phyloP scores from a whole-genome alignment of 768 basidiomycete species.

The Strobilomyces echinocephalus region DNA sequence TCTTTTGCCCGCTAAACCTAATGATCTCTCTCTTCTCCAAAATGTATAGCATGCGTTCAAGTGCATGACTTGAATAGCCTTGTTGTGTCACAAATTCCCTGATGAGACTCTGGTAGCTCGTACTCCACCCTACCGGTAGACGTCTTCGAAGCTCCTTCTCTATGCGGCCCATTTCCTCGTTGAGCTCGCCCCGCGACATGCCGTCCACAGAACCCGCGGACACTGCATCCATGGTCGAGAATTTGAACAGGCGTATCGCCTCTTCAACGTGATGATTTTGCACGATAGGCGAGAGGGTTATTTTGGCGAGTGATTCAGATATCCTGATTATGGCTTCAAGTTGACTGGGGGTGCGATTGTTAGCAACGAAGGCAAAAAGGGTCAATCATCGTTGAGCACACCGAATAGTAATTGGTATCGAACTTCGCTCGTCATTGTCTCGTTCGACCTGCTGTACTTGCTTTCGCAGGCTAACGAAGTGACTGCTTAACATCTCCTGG shows the following conservation, averaged over 20 bases:
- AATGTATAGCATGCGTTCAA: slow-evolving; percentile 87
- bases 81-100: slow-evolving; percentile 93
- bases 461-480: slow-evolving; percentile 89
- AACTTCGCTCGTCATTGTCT: slow-evolving; percentile 95
- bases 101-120: slow-evolving; percentile 89
- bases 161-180: slow-evolving; percentile 88
- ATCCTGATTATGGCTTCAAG: slow-evolving; percentile 98
- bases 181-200: slow-evolving; percentile 82
- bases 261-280: slow-evolving; percentile 95
- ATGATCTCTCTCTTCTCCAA: slow-evolving; percentile 96
- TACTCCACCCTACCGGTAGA: slow-evolving; percentile 93
- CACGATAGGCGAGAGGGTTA: slow-evolving; percentile 83
- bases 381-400: slow-evolving; percentile 34
- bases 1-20: slow-evolving; percentile 61
- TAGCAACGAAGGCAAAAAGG: not conserved
- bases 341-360: slow-evolving; percentile 48
- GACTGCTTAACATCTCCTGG: slow-evolving; percentile 92
- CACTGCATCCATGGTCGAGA: slow-evolving; percentile 98
- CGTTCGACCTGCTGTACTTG: slow-evolving; percentile 93
- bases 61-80: slow-evolving; percentile 83
- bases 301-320: slow-evolving; percentile 93
- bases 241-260: slow-evolving; percentile 96
- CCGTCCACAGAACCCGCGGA: slow-evolving; percentile 93
- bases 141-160: slow-evolving; percentile 81
- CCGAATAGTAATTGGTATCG: slow-evolving; percentile 98